A percentile compares a stretch with the other conserved stretches of the same genome.
Conservation (phyloP, 495 filamentous ascomycete species). For the Penicillium flavigenum region DNA sequence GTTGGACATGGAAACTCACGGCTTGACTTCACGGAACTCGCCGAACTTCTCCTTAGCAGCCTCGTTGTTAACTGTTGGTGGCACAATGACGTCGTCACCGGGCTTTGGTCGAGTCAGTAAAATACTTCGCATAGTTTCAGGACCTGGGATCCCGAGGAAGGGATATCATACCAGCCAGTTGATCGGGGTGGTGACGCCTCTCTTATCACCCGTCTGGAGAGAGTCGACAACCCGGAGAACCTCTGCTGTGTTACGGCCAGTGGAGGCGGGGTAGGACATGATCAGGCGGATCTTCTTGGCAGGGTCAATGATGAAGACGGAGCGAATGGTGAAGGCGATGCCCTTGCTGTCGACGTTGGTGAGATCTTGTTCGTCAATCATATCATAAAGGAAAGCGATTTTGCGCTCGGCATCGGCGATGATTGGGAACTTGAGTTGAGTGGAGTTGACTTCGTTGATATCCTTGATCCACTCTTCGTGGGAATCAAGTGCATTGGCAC, state of each 20-base stretch:
- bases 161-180: conserved; percentile 42
- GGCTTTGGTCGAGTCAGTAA: conserved; percentile 15
- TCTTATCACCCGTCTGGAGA: conserved; percentile 62
- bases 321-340: conserved; percentile 65
- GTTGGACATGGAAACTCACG: conserved; percentile 36
- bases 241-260: conserved; percentile 64
- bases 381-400: conserved; percentile 65
- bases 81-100: conserved; percentile 68
- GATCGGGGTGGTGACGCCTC: conserved; percentile 63
- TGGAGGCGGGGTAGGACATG: conserved; percentile 67
- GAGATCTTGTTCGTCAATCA: conserved; percentile 60
- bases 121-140: background rate
- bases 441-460: conserved; percentile 60
- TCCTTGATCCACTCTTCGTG: conserved; percentile 65
- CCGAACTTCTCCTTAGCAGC: conserved; percentile 69
- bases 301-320: conserved; percentile 70
- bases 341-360: conserved; percentile 57
- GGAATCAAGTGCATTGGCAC: conserved; percentile 58
- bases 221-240: conserved; percentile 65
- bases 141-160: background rate
- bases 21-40: conserved; percentile 63
- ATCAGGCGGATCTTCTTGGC: conserved; percentile 66
- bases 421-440: conserved; percentile 62
- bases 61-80: conserved; percentile 58
- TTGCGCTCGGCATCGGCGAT: conserved; percentile 67